These are phyloP conservation scores for Pyrenopolyporus hunteri DNA, from an alignment of 495 filamentous ascomycete genomes.

Conservation along the genomic window DNA sequence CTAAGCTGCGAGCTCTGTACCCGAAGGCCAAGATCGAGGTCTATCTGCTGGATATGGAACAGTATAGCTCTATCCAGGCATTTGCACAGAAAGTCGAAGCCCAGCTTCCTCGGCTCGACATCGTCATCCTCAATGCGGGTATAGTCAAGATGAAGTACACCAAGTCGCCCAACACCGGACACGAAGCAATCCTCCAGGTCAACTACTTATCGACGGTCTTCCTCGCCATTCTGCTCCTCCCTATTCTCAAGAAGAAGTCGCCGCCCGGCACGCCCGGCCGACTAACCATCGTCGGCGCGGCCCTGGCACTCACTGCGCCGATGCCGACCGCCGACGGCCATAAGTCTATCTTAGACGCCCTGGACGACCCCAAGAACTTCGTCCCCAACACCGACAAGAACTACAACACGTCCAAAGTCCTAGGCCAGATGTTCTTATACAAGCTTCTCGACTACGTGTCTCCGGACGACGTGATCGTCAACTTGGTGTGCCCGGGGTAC, in stretches of 20 bases:
- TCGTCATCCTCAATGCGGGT: slow-evolving; percentile 62
- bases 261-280: slow-evolving; percentile 39
- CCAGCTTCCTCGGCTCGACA: slow-evolving; percentile 51
- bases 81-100: slow-evolving; percentile 50
- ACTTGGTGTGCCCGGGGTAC: slow-evolving; percentile 55
- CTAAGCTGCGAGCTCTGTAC: slow-evolving; percentile 42
- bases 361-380: slow-evolving; percentile 51
- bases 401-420: slow-evolving; percentile 52
- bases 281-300: slow-evolving; percentile 51
- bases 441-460: slow-evolving; percentile 51
- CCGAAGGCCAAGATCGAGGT: slow-evolving; percentile 55
- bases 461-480: slow-evolving; percentile 54
- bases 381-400: slow-evolving; percentile 33
- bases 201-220: slow-evolving; percentile 58
- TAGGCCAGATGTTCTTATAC: slow-evolving; percentile 50
- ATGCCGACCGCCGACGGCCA: slow-evolving; percentile 40
- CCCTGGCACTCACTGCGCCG: slow-evolving; percentile 41
- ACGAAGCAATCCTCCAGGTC: slow-evolving; percentile 55
- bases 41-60: slow-evolving; percentile 59
- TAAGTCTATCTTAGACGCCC: slow-evolving; percentile 48
- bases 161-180: slow-evolving; percentile 47
- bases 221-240: slow-evolving; percentile 56
- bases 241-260: slow-evolving; percentile 51
- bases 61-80: slow-evolving; percentile 52
- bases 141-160: slow-evolving; percentile 43